These are phyloP conservation scores for Favolaschia claudopus DNA, from an alignment of 768 basidiomycete genomes.

Conservation along the genomic window DNA sequence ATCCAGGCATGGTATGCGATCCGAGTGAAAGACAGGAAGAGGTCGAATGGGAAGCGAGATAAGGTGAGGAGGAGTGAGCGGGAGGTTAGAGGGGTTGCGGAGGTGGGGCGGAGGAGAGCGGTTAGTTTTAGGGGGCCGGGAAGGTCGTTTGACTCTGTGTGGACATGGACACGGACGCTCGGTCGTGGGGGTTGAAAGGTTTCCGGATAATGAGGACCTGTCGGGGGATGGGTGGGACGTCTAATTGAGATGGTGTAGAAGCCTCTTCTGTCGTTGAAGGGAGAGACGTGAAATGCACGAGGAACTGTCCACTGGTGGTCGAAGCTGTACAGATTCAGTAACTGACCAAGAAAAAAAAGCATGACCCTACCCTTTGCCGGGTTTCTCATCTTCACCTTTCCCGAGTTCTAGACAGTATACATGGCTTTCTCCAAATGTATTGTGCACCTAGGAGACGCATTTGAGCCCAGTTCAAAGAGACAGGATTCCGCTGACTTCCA, in stretches of 20 bases:
- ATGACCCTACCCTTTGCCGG: constrained; percentile 42
- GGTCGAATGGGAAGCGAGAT: constrained; percentile 53
- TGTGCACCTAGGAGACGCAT: constrained; percentile 58
- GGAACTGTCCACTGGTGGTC: constrained; percentile 72
- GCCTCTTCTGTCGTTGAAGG: constrained; percentile 76
- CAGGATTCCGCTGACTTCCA: constrained; percentile 56
- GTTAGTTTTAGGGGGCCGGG: constrained; percentile 57
- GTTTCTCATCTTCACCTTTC: constrained; percentile 48
- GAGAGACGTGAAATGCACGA: constrained; percentile 78
- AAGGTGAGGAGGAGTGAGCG: constrained; percentile 48
- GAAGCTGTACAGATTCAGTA: constrained; percentile 43
- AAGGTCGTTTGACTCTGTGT: constrained; percentile 29
- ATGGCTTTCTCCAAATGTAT: constrained; percentile 78
- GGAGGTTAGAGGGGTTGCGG: constrained; percentile 48
- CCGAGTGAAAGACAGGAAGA: constrained; percentile 64
- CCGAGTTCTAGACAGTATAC: constrained; percentile 60
- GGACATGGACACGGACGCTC: constrained; percentile 51
- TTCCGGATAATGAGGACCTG: constrained; percentile 24
- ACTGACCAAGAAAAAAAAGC: neutral
- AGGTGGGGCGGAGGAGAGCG: constrained; percentile 51
- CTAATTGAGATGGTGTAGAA: constrained; percentile 67
- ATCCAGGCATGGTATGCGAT: constrained; percentile 68
- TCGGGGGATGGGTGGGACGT: constrained; percentile 50
- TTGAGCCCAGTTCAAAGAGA: neutral
- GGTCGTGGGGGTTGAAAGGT: constrained; percentile 32